Base-by-base conservation (phyloP, 306 rosid genomes). In the Astragalus glycyphyllos region DNA sequence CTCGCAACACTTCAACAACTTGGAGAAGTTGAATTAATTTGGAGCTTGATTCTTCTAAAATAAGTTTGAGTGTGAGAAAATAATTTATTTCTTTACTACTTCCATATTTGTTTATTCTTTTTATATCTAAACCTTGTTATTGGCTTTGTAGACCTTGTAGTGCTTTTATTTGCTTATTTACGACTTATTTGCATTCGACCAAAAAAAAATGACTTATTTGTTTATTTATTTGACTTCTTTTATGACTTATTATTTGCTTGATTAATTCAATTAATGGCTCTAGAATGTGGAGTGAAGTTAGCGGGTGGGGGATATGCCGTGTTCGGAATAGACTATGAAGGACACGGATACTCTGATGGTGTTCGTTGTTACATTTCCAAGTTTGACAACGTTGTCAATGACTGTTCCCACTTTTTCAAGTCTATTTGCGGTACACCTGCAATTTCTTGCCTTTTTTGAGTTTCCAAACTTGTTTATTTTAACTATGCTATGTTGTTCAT, bases 341-440 rank as follows among this genome's bases (percentile, higher is more conserved):
- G 99, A 29, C 97, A 94, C 14, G 97, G 99, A 51, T 84, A 73
- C 5, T 94, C 97, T 0, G 85, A 62, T 40, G 97, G 99, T 41
- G 84, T 80, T 44, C 90, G 96, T 76, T 89, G 96, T 78, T 85
- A 83, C 83, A 85, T 91, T 49, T 75, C 69, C 60, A 91, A 86
- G 72, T 94, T 94, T 9, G 91, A 94, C 0, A 64, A 87, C 74
- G 64, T 94, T 35, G 75, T 94, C 4, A 35, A 75, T 9, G 99
- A 94, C 40, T 91, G 90, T 80, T 64, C 41, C 49, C 59, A 84
- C 6, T 79, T 78, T 68, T 94, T 72, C 87, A 89, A 79, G 77
- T 83, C 95, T 29, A 71, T 87, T 68, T 68, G 89, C 11, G 95
- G 97, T 91, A 79, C 1, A 55, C 14, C 38, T 69, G 7, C 7